Base-by-base conservation (phyloP, 306 rosid species). In the Delonix regia region DNA sequence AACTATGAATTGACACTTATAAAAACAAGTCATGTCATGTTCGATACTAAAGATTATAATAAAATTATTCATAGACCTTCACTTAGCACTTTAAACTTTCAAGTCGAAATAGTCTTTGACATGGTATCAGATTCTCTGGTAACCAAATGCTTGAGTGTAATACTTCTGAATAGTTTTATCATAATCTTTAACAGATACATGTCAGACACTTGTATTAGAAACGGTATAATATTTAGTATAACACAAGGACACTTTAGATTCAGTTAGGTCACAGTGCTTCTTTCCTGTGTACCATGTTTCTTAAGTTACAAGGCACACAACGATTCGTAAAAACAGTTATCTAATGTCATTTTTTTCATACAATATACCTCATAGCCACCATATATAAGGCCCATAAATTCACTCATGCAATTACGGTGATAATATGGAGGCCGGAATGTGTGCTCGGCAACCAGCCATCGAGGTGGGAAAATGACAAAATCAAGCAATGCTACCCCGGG, bases 381-480 rank as follows among this genome's bases (percentile, higher is more conserved):
- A n/a, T 83, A 69, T 80, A 94, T 88, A 72, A 94, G 97, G 75
- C 99, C 99, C 99, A 94, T 94, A 77, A 92, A 94, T 81, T 94
- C 99, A 83, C 91, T 92, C 99, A 94, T 94, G 81, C 97, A 94
- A 42, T 94, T 94, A 90, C 99, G 97, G 76, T 94, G 99, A 83
- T 90, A 94, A 89, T 94, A 94, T 18, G 99, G 99, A 28, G 99
- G 99, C 71, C 99, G 95, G 76, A 94, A 94, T 52, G 99, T 94
- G 62, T 92, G 97, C 85, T 94, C 98, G 4, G 98, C 91, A 76
- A 94, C 98, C 82, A 94, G 78, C 98, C 98, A 94, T 76, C 97
- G 87, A 7, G 97, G 97, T 30, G 98, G 97, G 61, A 94, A 94
- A 78, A 94, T 89, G 61, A 90, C 98, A 75, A 94, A 92, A 85